Base-by-base conservation (phyloP, 2,329 filamentous ascomycete genomes). In the Clonostachys rhizophaga region DNA sequence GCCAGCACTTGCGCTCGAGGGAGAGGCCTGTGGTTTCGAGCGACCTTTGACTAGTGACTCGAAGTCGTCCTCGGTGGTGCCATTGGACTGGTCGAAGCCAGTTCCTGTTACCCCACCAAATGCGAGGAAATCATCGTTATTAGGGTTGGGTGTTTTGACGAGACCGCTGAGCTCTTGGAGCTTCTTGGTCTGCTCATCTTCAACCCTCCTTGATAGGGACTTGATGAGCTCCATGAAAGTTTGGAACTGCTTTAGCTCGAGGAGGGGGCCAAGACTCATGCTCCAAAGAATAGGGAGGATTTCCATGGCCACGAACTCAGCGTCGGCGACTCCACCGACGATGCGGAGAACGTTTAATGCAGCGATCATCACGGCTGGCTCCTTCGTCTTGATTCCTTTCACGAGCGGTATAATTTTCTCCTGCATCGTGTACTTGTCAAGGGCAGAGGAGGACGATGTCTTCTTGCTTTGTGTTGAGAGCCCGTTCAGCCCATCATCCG, bases 371-470 rank as follows among this genome's bases (percentile, higher is more conserved):
- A 99, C 94, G 8, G 91, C 91, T 0, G 94, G 94, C 64, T 99
- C 94, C 62, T 96, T 97, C 0, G 94, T 99, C 68, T 96, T 97
- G 70, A 99, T 97, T 3, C 78, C 91, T 59, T 89, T 91, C 50
- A 99, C 76, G 5, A 97, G 71, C 1, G 94, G 94, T 0, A 97
- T 81, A 34, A 99, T 88, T 71, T 96, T 97, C 63, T 99, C 94
- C 64, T 99, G 94, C 70, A 99, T 92, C 0, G 94, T 97, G 61
- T 94, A 97, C 65, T 97, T 97, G 70, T 99, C 94, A 30, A 99
- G 73, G 4, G 92, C 91, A 3, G 84, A 90, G 1, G 86, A 86
- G 1, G 81, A 87, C 5, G 78, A 79, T 3, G 77, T 40, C 16
- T 33, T 71, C 60, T 85, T 84, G 49, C 80, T 77, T 58, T 79